Evolutionary conservation across 352 stramenopile species (phyloP), one percentile per base, ranked within the genome.

Genomic region (Globisporangium paddicum): DNA sequence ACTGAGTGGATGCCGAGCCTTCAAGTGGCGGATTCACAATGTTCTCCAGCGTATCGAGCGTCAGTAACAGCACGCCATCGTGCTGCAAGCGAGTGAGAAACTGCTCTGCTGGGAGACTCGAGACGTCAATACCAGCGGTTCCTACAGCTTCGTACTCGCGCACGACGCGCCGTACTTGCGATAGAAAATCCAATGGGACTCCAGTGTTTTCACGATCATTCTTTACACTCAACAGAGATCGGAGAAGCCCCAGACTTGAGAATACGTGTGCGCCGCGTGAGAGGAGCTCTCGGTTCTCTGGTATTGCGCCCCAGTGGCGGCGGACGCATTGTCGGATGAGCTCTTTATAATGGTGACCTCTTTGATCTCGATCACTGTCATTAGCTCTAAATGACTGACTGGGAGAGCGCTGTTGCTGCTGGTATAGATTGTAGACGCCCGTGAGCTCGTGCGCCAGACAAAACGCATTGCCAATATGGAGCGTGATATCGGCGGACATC

Each of bases 71-170:
- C 8, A 77, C 61, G 14, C 32, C 48, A 5, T 44, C 38, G 21
- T 42, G 55, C 34, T 69, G 62, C 0, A 82, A 58, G 0, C 58
- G 61, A 49, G 64, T 67, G 25, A 77, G 35, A 38, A 71, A 71
- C 35, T 53, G 63, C 26, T 79, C 69, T 32, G 30, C 37, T 16
- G 62, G 45, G 9, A 53, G 21, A 6, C 18, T 30, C 59, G n/a
- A 50, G 19, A 32, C 42, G 25, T 45, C 49, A n/a, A 49, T 56
- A 5, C 58, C 55, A 19, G 18, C 47, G 13, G 51, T 32, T 11
- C 70, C 72, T 14, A 82, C 68, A 32, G 61, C 46, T 37, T 85
- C 77, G 28, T 86, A 87, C 48, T 83, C 75, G 3, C 47, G 38
- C 18, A 86, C 42, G 13, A 85, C 58, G 7, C 16, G 35, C 13